A percentile compares a stretch with the other conserved stretches of the same genome.
phyloP scores from a whole-genome alignment of 345 rosid genomes.

The Brassica carinata region DNA sequence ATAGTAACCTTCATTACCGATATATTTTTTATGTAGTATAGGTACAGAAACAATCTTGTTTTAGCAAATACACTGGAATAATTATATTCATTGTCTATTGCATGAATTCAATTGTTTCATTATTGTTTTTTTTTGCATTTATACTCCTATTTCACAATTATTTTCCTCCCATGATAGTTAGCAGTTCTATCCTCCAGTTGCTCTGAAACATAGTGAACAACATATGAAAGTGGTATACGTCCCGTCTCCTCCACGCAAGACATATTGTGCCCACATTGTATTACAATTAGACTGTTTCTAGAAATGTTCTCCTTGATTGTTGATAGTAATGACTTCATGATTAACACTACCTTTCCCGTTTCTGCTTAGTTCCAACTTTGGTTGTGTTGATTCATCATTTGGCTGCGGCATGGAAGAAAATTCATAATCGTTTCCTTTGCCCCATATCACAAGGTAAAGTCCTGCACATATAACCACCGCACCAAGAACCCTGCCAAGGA shows the following conservation, averaged over 20 bases:
- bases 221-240: neutral
- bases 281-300: conserved; percentile 5
- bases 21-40: neutral
- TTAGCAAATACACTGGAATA: neutral
- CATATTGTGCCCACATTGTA: neutral
- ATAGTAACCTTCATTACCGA: neutral
- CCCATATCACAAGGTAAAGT: conserved; percentile 82
- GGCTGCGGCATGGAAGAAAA: conserved; percentile 11
- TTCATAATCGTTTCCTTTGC: conserved; percentile 69
- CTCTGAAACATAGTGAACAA: conserved; percentile 7
- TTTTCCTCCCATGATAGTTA: conserved; percentile 7
- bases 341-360: conserved; percentile 22
- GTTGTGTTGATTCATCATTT: conserved; percentile 35
- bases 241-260: neutral
- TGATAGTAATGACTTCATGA: conserved; percentile 43
- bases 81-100: neutral
- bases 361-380: conserved; percentile 26
- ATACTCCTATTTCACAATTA: neutral
- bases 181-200: neutral
- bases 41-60: neutral
- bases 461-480: conserved; percentile 77
- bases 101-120: neutral
- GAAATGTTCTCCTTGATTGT: conserved; percentile 25
- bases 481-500: conserved; percentile 68
- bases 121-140: neutral